A percentile compares a stretch with the other conserved stretches of the same genome.
Conservation (phyloP, 352 stramenopile genomes). For the Phytophthora sp. region DNA sequence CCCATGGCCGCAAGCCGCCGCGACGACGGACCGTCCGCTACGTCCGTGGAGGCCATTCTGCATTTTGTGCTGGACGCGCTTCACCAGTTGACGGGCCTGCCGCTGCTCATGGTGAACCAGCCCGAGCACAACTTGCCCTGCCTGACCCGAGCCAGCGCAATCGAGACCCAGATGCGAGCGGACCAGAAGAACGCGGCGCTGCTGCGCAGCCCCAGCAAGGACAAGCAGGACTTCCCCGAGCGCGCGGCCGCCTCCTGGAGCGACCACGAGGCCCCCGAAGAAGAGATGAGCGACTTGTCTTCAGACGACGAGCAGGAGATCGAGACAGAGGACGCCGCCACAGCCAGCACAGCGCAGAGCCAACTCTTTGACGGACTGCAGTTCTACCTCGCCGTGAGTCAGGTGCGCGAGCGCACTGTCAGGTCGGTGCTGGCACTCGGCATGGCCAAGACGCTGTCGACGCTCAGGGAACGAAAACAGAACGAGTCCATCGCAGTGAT, state of each 20-base stretch:
- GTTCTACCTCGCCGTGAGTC: constrained; percentile 67
- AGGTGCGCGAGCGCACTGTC: constrained; percentile 44
- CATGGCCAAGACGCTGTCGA: constrained; percentile 41
- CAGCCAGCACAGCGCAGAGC: constrained; percentile 15
- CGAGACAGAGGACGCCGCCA: neutral
- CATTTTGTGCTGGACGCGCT: constrained; percentile 41
- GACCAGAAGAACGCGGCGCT: constrained; percentile 40
- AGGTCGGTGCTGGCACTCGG: constrained; percentile 43
- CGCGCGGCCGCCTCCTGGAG: constrained; percentile 18
- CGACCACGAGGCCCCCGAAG: constrained; percentile 35
- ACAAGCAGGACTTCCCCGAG: constrained; percentile 6
- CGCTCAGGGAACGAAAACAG: constrained; percentile 36
- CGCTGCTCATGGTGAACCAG: constrained; percentile 41
- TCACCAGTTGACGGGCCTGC: constrained; percentile 31
- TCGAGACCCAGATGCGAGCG: constrained; percentile 29
- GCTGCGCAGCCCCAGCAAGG: constrained; percentile 2
- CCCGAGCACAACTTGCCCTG: constrained; percentile 32
- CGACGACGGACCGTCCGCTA: no score
- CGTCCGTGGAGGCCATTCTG: constrained; percentile 32
- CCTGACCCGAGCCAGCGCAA: constrained; percentile 13
- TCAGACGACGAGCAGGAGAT: constrained; percentile 27
- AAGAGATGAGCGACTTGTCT: constrained; percentile 34
- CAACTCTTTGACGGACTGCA: constrained; percentile 64
- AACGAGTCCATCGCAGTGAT: constrained; percentile 66
- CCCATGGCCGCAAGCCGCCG: constrained; percentile 11